Evolutionary conservation across 306 rosid species (phyloP), one percentile per base, ranked within the genome.

Genomic region (Glycyrrhiza uralensis): DNA sequence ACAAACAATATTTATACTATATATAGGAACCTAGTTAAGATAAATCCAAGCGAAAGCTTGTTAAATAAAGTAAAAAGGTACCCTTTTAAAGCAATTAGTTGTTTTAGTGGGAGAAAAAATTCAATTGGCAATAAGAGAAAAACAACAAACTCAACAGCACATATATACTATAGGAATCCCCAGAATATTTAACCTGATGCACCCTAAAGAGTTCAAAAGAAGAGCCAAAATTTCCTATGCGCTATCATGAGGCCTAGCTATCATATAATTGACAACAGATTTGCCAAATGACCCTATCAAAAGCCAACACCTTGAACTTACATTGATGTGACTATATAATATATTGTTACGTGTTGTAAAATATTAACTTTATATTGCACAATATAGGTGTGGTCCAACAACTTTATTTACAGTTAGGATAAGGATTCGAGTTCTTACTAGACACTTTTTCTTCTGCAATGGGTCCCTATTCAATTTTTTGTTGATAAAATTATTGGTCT

Each of bases 341-440:
- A 9, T 42, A 69, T 10, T 19, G 79, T 47, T 64, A 32, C 80
- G 35, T 63, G 65, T 54, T 32, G 30, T 26, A 42, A 26, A 69
- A 45, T 42, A 57, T 75, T 70, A 54, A 58, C 55, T 57, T 71
- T 66, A 45, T 51, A 67, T 49, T 67, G 62, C 23, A 47, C 38
- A 19, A 38, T 32, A n/a, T 13, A 15, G 2, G 51, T 3, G 74
- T 58, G 82, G 84, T 59, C 87, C 81, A 79, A 45, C 12, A 28
- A 17, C 28, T 70, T 39, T 64, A 8, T 60, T 64, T 70, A 61
- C 23, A 64, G 69, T 77, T 62, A 47, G 58, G 87, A 83, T 83
- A 83, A 83, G 81, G 79, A 24, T 66, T 79, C 26, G 12, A 61
- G 15, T 58, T 30, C 60, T 30, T 17, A 38, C 66, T 19, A 42